Conservation (phyloP, 225 moss, liverwort and hornwort species). For the Pseudisothecium myosuroides region DNA sequence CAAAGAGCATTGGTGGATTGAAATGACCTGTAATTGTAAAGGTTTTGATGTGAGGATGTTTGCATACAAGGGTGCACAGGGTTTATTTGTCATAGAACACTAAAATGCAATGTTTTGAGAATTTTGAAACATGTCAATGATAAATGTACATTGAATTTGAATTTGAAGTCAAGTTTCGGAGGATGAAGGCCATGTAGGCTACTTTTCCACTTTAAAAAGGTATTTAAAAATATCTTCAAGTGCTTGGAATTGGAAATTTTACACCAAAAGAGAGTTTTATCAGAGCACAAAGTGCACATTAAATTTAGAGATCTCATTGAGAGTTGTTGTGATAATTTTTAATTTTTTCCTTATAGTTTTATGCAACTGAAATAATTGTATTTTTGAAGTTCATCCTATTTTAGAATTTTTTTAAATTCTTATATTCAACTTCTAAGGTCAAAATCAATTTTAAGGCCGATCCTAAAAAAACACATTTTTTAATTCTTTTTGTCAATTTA, state of each 20-base stretch:
- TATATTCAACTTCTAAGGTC: neutral
- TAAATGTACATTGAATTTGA: neutral
- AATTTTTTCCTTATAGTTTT: too few relatives aligned
- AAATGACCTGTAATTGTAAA: too few relatives aligned
- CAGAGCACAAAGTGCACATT: fast-evolving
- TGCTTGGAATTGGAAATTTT: neutral
- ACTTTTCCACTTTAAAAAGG: neutral
- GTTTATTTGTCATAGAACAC: neutral
- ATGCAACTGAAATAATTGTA: neutral
- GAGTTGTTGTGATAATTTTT: neutral
- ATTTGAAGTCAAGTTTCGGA: neutral
- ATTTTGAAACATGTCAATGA: neutral
- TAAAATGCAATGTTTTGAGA: neutral
- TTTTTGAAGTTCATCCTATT: neutral
- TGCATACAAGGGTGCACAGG: neutral
- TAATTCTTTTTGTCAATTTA: neutral
- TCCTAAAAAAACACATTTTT: neutral
- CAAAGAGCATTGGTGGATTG: too few relatives aligned
- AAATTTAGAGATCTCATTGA: neutral
- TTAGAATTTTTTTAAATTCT: neutral
- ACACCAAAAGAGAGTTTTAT: neutral
- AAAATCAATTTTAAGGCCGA: neutral
- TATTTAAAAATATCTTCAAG: neutral
- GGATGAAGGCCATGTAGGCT: neutral
- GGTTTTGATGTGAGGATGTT: neutral